phyloP scores from a whole-genome alignment of 176 grass and related monocot species.

The Raddia distichophylla region DNA sequence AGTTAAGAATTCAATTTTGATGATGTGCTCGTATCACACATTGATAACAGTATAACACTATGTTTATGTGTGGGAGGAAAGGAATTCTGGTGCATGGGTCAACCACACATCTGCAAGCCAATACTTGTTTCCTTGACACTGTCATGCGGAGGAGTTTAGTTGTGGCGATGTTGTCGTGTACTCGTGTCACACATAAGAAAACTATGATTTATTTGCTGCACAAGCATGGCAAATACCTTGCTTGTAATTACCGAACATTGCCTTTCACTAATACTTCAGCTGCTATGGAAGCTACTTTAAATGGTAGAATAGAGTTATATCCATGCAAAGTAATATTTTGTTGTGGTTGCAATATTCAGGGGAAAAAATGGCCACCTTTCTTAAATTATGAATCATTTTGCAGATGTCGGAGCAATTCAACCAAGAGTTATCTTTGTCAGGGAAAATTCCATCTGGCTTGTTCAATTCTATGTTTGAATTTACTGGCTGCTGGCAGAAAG shows the following conservation, averaged over 20 bases:
- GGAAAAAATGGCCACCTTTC: background rate
- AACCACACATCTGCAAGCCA: background rate
- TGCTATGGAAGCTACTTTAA: background rate
- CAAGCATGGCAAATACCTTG: background rate
- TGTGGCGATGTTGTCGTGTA: background rate
- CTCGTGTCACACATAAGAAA: background rate
- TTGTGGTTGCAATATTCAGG: background rate
- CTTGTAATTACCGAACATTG: background rate
- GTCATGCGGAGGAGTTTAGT: background rate
- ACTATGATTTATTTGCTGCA: background rate
- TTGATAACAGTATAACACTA: too few species aligned
- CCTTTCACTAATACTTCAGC: background rate
- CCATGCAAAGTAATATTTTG: background rate
- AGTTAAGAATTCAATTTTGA: too few species aligned
- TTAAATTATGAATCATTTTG: constrained; percentile 42
- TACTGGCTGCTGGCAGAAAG: constrained; percentile 88
- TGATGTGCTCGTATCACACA: too few species aligned
- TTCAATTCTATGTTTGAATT: constrained; percentile 94
- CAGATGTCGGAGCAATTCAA: constrained; percentile 99
- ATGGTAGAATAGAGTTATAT: background rate
- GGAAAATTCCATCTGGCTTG: constrained; percentile 88
- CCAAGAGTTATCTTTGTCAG: constrained; percentile 82
- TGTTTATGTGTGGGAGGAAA: too few species aligned
- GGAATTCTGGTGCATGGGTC: background rate
- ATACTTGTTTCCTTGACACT: background rate